Base-by-base conservation (phyloP, 2,329 filamentous ascomycete genomes). In the Stemphylium beticola region DNA sequence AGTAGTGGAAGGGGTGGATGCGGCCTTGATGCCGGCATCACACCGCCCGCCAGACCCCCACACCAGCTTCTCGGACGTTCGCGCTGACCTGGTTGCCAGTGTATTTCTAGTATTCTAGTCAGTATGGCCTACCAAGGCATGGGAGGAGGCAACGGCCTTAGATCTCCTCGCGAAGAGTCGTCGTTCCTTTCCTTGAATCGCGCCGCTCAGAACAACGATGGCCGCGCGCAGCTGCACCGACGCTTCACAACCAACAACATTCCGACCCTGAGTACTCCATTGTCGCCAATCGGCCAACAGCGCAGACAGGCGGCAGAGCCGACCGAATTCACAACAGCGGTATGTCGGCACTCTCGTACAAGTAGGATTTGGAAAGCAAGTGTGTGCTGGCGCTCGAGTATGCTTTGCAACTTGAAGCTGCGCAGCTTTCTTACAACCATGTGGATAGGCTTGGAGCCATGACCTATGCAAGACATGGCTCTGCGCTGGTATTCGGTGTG, bases 201-300 rank as follows among this genome's bases (percentile, higher is more conserved):
- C 60, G 76, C 79, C 43, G 75, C 81, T 58, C 75, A 83, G 61
- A 83, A 86, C 22, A 37, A 34, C 75, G 91, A 96, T 72, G 84
- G 85, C 63, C 87, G 93, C 76, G 85, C 86, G 60, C 87, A 87
- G 67, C 82, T 98, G 74, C 91, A 93, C 77, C 88, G 93, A 71
- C 89, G 93, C 73, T 98, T 98, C 79, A 98, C 93, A 61, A 95
- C 93, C 53, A 96, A 81, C 68, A 96, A 79, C 87, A 91, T 78
- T 83, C 91, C 77, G 84, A 92, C 83, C 81, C 57, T 93, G 77
- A 89, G 90, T 76, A 91, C 89, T 73, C 84, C 85, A 58, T 78
- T 93, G 72, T 82, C 80, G 46, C 79, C 83, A 54, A 81, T 82
- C 69, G 84, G 82, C 41, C 82, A 85, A 72, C 79, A 83, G 67